A percentile compares a stretch with the other conserved stretches of the same genome.
Evolutionary conservation across 805 yeast genomes (phyloP).

Genomic region (Lachancea dasiensis): DNA sequence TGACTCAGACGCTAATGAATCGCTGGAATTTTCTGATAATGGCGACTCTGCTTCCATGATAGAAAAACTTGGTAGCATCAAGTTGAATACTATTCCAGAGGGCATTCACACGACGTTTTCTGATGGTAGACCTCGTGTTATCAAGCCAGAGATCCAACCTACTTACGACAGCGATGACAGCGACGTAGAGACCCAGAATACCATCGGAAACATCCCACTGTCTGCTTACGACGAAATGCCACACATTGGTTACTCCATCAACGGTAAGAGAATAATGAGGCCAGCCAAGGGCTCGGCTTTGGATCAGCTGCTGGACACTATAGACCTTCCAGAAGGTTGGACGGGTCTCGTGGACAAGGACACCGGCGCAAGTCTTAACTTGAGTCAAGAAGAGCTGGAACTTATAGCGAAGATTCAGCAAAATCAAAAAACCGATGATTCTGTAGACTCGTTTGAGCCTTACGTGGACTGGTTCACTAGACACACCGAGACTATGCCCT

Average conservation of each 20-base stretch:
- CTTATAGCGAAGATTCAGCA: slow-evolving; percentile 78
- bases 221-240: slow-evolving; percentile 96
- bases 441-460: slow-evolving; percentile 85
- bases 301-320: slow-evolving; percentile 80
- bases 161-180: slow-evolving; percentile 93
- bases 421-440: slow-evolving; percentile 77
- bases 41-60: slow-evolving; percentile 46
- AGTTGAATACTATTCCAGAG: slow-evolving; percentile 44
- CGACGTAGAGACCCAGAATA: slow-evolving; percentile 73
- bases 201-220: slow-evolving; percentile 90
- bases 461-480: slow-evolving; percentile 93
- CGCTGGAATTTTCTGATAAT: slow-evolving; percentile 29
- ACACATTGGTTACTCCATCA: slow-evolving; percentile 93
- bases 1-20: slow-evolving; percentile 38
- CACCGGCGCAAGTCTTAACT: slow-evolving; percentile 79
- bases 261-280: slow-evolving; percentile 97
- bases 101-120: slow-evolving; percentile 47
- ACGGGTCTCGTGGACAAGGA: slow-evolving; percentile 89
- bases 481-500: slow-evolving; percentile 80
- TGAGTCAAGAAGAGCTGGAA: slow-evolving; percentile 83
- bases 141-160: slow-evolving; percentile 89
- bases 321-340: slow-evolving; percentile 98
- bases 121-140: slow-evolving; percentile 74
- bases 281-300: slow-evolving; percentile 96
- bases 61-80: slow-evolving; percentile 49